phyloP scores from a whole-genome alignment of 2,329 filamentous ascomycete species.

The Monosporascus sp. region DNA sequence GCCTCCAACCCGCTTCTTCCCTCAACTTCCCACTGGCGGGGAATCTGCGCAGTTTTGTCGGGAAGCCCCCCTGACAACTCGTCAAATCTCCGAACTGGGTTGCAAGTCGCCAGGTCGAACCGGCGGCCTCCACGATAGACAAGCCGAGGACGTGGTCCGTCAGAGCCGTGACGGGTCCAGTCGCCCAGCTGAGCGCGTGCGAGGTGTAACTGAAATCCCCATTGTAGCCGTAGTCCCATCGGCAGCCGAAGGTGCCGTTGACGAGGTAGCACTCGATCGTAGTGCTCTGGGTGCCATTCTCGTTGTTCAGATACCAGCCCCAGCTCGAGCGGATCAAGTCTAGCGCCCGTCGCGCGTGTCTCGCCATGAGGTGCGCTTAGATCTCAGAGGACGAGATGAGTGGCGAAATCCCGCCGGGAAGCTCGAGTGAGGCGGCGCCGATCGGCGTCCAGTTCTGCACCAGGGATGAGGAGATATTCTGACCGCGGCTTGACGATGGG shows the following conservation, averaged over 20 bases:
- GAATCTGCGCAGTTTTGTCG: conserved; percentile 33
- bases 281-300: conserved; percentile 53
- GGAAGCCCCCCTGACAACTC: conserved; percentile 35
- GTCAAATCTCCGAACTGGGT: conserved; percentile 36
- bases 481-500: conserved; percentile 25
- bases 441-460: conserved; percentile 50
- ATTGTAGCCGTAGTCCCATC: conserved; percentile 45
- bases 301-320: conserved; percentile 56
- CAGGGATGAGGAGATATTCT: conserved; percentile 38
- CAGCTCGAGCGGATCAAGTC: conserved; percentile 51
- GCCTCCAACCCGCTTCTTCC: conserved; percentile 10
- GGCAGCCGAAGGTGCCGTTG: conserved; percentile 54
- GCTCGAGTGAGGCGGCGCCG: conserved; percentile 50
- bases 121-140: conserved; percentile 29
- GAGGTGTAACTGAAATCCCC: conserved; percentile 41
- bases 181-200: conserved; percentile 47
- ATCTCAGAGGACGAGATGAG: conserved; percentile 57
- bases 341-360: conserved; percentile 44
- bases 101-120: conserved; percentile 31
- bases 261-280: conserved; percentile 54
- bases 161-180: conserved; percentile 41
- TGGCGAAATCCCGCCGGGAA: conserved; percentile 51
- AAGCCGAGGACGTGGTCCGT: conserved; percentile 40
- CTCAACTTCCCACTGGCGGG: conserved; percentile 24
- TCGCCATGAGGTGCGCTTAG: conserved; percentile 47